Evolutionary conservation across 805 yeast species (phyloP).

Genomic region (Candida rishiriensis): DNA sequence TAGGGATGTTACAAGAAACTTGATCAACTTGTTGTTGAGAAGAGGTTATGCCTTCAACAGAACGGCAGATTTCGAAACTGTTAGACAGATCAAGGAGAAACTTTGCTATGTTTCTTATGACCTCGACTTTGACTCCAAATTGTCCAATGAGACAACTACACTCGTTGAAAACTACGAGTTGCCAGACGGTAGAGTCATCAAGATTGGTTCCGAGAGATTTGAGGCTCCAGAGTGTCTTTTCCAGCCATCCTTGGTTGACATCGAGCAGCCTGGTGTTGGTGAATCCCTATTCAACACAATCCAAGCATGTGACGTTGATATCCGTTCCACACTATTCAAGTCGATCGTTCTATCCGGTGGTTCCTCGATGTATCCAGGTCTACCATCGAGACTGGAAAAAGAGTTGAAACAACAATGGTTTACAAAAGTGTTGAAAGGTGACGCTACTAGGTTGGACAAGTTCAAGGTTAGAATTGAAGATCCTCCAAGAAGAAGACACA

Average conservation of each 20-base stretch:
- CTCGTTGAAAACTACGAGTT: constrained; percentile 87
- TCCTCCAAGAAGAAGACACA: constrained; percentile 97
- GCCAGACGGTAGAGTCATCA: constrained; percentile 94
- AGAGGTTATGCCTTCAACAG: constrained; percentile 98
- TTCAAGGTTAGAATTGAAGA: constrained; percentile 96
- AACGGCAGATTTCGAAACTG: constrained; percentile 98
- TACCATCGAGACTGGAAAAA: constrained; percentile 91
- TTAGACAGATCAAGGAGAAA: constrained; percentile 95
- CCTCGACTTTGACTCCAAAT: constrained; percentile 78
- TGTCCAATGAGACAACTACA: constrained; percentile 93
- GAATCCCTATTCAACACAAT: constrained; percentile 88
- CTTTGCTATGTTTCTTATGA: constrained; percentile 94
- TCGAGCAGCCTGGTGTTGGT: constrained; percentile 96
- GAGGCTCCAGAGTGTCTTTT: constrained; percentile 96
- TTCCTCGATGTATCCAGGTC: constrained; percentile 97
- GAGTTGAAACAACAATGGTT: constrained; percentile 97
- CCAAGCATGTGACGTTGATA: constrained; percentile 92
- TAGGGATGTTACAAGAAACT: constrained; percentile 94
- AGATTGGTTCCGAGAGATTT: constrained; percentile 91
- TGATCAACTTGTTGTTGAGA: constrained; percentile 85
- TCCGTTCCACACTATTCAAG: constrained; percentile 80
- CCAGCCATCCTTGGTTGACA: constrained; percentile 93
- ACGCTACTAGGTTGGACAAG: constrained; percentile 79
- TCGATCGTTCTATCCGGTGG: constrained; percentile 97
- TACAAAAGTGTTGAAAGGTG: constrained; percentile 79